Base-by-base conservation (phyloP, 2,329 filamentous ascomycete species). In the Magnaporthiopsis incrustans region DNA sequence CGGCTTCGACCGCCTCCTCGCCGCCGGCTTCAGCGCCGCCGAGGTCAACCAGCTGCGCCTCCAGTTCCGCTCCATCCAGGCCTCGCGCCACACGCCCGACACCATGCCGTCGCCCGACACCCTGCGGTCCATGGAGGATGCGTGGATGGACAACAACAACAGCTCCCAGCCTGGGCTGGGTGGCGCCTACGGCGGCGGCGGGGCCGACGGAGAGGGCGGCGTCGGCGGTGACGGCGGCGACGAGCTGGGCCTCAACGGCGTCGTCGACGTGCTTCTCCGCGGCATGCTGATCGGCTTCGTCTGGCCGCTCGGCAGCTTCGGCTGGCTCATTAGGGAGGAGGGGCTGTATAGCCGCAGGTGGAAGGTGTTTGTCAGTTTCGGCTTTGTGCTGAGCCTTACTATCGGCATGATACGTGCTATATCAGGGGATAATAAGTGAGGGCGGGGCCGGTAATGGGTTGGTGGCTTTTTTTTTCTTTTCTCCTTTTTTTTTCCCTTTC, bases 221-320 rank as follows among this genome's bases (percentile, higher is more conserved):
- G 78, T 81, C 4, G 81, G 82, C 56, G 78, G 82, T 44, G 79
- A 80, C 32, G 79, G 81, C 4, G 81, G 82, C 53, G 79, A 84
- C 64, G 75, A 79, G 22, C 72, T 76, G 1, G 77, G 77, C 33
- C 77, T 79, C 61, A 70, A 75, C 22, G 87, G 85, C 0, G 83
- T 90, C 14, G 78, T 97, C 59, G 94, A 98, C 71, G 89, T 96
- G 71, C 85, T 97, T 79, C 81, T 98, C 65, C 90, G 89, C 77
- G 95, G 93, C 5, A 91, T 95, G 75, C 79, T 96, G 65, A 90
- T 95, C 71, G 95, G 95, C 0, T 99, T 98, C 79, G 90, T 99
- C 74, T 98, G 94, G 86, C 95, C 95, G 4, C 76, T 98, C 12
- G 94, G 91, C 0, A 92, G 91, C 70, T 79, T 94, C 64, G 87